These are phyloP conservation scores for Scheffersomyces titani DNA, from an alignment of 1,139 yeast genomes.

Conservation along the genomic window DNA sequence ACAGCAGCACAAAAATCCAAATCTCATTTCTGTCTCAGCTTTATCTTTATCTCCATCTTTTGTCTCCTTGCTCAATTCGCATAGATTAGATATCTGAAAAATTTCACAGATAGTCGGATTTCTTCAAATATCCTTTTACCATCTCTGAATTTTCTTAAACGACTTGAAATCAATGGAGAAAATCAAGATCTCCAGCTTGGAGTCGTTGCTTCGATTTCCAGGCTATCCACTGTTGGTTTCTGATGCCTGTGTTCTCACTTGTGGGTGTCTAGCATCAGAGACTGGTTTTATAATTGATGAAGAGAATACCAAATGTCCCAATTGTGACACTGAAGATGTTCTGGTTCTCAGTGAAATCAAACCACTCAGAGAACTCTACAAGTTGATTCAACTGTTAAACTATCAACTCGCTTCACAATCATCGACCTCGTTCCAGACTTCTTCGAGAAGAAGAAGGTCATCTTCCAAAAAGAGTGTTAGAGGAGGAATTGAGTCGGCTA, in stretches of 20 bases:
- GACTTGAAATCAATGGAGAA: slow-evolving; percentile 23
- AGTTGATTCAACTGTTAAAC: slow-evolving; percentile 28
- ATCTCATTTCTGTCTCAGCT: not conserved
- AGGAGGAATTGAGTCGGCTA: slow-evolving; percentile 11
- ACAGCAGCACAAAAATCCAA: not conserved
- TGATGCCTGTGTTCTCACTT: slow-evolving; percentile 60
- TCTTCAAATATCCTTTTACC: not conserved
- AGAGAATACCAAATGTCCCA: slow-evolving; percentile 46
- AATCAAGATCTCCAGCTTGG: slow-evolving; percentile 27
- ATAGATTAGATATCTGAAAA: not conserved
- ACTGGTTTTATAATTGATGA: slow-evolving; percentile 19
- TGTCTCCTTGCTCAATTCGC: not conserved
- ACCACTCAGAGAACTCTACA: slow-evolving; percentile 56
- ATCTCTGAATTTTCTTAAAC: not conserved
- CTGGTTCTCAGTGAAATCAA: slow-evolving; percentile 44
- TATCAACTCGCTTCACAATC: slow-evolving; percentile 8
- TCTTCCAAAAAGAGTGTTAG: slow-evolving; percentile 9
- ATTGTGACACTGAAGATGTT: slow-evolving; percentile 40
- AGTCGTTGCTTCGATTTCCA: slow-evolving; percentile 30
- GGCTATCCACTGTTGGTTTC: slow-evolving; percentile 25
- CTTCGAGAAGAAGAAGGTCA: slow-evolving; percentile 6
- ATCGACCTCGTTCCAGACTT: slow-evolving; percentile 3
- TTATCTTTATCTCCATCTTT: not conserved
- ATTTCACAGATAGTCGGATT: not conserved
- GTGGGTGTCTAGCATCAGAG: slow-evolving; percentile 76